phyloP scores from a whole-genome alignment of 2,329 filamentous ascomycete species.

The Diplodia scrobiculata region DNA sequence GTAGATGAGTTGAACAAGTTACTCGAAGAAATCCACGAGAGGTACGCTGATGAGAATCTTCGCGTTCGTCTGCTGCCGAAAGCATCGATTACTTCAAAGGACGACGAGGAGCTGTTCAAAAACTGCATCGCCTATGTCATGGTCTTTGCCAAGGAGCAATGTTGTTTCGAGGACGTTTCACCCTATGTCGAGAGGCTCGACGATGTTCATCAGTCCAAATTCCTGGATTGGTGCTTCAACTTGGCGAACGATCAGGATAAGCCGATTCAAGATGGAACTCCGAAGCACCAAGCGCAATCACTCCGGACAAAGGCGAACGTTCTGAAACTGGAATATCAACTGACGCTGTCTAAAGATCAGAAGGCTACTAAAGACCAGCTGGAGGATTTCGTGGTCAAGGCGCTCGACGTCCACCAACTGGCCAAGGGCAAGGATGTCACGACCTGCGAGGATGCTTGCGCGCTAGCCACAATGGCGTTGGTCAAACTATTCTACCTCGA shows the following conservation, averaged over 20 bases:
- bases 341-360: slow-evolving; percentile 10
- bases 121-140: slow-evolving; percentile 9
- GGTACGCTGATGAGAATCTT: slow-evolving; percentile 12
- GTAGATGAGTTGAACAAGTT: background rate
- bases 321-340: slow-evolving; percentile 24
- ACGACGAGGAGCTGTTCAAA: slow-evolving; percentile 11
- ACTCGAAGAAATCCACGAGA: slow-evolving; percentile 8
- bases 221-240: slow-evolving; percentile 13
- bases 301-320: slow-evolving; percentile 21
- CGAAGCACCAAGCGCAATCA: slow-evolving; percentile 1
- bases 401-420: background rate
- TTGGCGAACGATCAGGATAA: background rate
- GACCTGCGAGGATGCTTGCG: slow-evolving; percentile 20
- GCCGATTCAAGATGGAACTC: background rate
- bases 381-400: slow-evolving; percentile 10
- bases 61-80: slow-evolving; percentile 22
- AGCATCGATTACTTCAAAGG: background rate
- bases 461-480: slow-evolving; percentile 18
- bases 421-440: slow-evolving; percentile 6
- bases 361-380: slow-evolving; percentile 15
- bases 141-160: slow-evolving; percentile 18
- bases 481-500: slow-evolving; percentile 24
- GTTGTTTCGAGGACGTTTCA: slow-evolving; percentile 26
- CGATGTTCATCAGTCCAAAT: slow-evolving; percentile 5
- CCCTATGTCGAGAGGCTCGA: slow-evolving; percentile 24